Base-by-base conservation (phyloP, 2,329 filamentous ascomycete species). In the Orbilia javanica region DNA sequence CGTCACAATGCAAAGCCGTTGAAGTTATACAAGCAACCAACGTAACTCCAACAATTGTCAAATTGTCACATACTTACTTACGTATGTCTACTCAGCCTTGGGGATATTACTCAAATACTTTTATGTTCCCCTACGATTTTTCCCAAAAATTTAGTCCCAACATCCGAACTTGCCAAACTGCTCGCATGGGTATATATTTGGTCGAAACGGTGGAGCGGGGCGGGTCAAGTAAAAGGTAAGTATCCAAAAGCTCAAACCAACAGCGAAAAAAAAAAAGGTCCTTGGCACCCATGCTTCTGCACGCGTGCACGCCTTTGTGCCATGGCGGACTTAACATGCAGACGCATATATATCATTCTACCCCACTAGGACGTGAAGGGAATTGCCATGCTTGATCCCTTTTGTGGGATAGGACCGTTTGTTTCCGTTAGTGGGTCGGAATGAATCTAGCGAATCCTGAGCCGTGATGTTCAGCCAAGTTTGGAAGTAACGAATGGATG, bases 261-360 rank as follows among this genome's bases (percentile, higher is more conserved):
- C 36, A 13, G n/a, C n/a, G n/a, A n/a, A n/a, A n/a, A n/a, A n/a
- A n/a, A n/a, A n/a, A n/a, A n/a, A 39, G n/a, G 36, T 39, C 36
- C 36, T 39, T 39, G 36, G 36, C 36, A 13, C 11, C 36, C 36
- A 39, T 39, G 36, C 13, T 39, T 15, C 36, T 36, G 34, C 34
- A 36, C 36, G 46, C 18, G 46, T 27, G 22, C 20, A 15, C 3
- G 10, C 11, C 46, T 44, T 44, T 11, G 39, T n/a, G 39, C 39
- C 46, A 52, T 52, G 46, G 20, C 22, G 46, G 46, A 52, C 22
- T 52, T 52, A 52, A 52, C 46, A 52, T 52, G 46, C 46, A 52
- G 8, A 13, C 22, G 46, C 46, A 52, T 52, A 52, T 52, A 52
- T 39, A 39, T 39, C 11, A 11, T 39, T 15, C 10, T 15, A 39